These are phyloP conservation scores for Caloboletus firmus DNA, from an alignment of 1,284 basidiomycete species.

Conservation along the genomic window DNA sequence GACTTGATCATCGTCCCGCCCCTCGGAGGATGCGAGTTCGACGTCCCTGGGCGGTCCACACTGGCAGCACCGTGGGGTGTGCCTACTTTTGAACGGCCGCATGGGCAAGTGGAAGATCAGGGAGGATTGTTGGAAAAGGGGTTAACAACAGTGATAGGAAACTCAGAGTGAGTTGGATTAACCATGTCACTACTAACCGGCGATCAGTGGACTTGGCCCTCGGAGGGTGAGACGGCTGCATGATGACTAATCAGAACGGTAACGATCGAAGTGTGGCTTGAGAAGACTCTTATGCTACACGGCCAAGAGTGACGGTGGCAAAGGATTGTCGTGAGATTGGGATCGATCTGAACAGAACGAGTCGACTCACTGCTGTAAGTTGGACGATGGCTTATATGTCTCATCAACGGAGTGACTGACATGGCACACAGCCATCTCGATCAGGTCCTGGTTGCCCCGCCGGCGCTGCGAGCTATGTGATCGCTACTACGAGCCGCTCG, in stretches of 20 bases:
- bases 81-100: background rate
- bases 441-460: background rate
- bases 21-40: background rate
- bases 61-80: background rate
- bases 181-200: too few species aligned
- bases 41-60: background rate
- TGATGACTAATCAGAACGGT: background rate
- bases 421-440: background rate
- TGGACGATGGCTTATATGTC: background rate
- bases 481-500: background rate
- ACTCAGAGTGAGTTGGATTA: too few species aligned
- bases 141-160: too few species aligned
- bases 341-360: background rate
- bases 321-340: background rate
- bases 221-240: too few species aligned
- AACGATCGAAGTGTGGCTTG: too few species aligned
- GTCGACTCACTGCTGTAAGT: background rate
- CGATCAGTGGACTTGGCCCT: too few species aligned
- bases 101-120: too few species aligned
- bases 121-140: too few species aligned
- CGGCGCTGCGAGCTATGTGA: slow-evolving; percentile 4
- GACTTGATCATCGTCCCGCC: background rate
- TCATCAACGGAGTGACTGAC: background rate
- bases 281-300: too few species aligned
- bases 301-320: background rate